Evolutionary conservation across 768 basidiomycete genomes (phyloP), one percentile per base, ranked within the genome.

Genomic region (Gloeopeniophorella convolvens): DNA sequence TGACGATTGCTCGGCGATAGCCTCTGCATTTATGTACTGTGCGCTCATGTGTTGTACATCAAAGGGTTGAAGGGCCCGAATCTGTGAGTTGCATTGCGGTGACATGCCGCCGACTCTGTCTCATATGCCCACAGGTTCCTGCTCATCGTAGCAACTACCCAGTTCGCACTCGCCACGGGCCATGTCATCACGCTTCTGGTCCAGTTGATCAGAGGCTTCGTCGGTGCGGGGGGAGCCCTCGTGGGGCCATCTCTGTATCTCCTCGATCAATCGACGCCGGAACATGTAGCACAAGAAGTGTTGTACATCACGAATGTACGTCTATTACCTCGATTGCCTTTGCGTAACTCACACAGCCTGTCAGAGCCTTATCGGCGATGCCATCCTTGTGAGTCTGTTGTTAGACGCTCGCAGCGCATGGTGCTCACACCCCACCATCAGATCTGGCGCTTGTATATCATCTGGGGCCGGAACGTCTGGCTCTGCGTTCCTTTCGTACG

Each of bases 391-490:
- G 24, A 10, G 44, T 41, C 15, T n/a, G 4, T 24, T 18, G 3
- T 24, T n/a, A 42, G 8, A 20, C 32, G 11, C 20, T 3, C 5
- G 23, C 10, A 10, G 11, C 39, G 16, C 12, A n/a, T 50, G 18
- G n/a, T 31, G 11, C 18, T 26, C 23, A 40, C 39, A 21, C 10
- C 11, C 10, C 31, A 5, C 27, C 12, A 16, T 9, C 20, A 54
- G 53, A 51, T 54, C 11, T 54, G 53, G 53, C 53, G 53, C 30
- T 21, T 54, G 12, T 54, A 49, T 50, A n/a, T 54, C 36, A 39
- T 54, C 11, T 54, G 53, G 53, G 1, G 16, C 24, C 53, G 53
- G 6, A 54, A 50, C 18, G 8, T 40, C 4, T 51, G 31, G 35
- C 42, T 51, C 10, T 1, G 12, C 13, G 0, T 18, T 27, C 53